Conservation (phyloP, 768 basidiomycete genomes). For the Termitomyces sp. region DNA sequence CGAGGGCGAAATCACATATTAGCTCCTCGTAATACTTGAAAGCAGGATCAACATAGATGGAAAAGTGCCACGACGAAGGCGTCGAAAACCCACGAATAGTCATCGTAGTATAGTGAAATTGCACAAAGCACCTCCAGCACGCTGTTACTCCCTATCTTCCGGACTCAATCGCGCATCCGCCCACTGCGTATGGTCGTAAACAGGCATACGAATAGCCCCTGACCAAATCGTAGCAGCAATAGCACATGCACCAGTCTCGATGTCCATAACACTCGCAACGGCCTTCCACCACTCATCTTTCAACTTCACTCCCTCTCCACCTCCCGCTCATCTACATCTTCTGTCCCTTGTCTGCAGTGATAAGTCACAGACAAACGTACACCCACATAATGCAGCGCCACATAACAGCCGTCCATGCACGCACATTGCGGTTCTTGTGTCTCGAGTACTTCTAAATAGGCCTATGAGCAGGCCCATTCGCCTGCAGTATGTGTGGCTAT, state of each 20-base stretch:
- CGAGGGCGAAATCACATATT: too few species aligned
- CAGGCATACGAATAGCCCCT: slow-evolving; percentile 6
- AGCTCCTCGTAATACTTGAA: too few species aligned
- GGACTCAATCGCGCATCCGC: slow-evolving; percentile 26
- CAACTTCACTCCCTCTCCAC: slow-evolving; percentile 21
- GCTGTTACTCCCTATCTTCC: slow-evolving; percentile 32
- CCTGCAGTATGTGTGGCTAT: too few species aligned
- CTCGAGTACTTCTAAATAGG: slow-evolving; percentile 41
- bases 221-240: slow-evolving; percentile 14
- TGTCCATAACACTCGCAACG: slow-evolving; percentile 34
- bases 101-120: slow-evolving; percentile 26
- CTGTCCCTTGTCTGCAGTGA: slow-evolving; percentile 26
- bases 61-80: too few species aligned
- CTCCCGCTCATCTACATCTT: slow-evolving; percentile 22
- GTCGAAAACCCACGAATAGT: too few species aligned
- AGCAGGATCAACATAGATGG: too few species aligned
- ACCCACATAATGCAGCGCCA: slow-evolving; percentile 69
- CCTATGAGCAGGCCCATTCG: too few species aligned
- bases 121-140: slow-evolving; percentile 43
- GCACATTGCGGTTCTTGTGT: slow-evolving; percentile 59
- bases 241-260: slow-evolving; percentile 14
- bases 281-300: slow-evolving; percentile 35
- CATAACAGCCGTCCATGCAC: slow-evolving; percentile 52
- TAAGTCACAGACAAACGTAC: slow-evolving; percentile 47
- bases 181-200: slow-evolving; percentile 4